A percentile compares a stretch with the other conserved stretches of the same genome.
Evolutionary conservation across 106 monocot species (phyloP).

Genomic region (Chionographis japonica): DNA sequence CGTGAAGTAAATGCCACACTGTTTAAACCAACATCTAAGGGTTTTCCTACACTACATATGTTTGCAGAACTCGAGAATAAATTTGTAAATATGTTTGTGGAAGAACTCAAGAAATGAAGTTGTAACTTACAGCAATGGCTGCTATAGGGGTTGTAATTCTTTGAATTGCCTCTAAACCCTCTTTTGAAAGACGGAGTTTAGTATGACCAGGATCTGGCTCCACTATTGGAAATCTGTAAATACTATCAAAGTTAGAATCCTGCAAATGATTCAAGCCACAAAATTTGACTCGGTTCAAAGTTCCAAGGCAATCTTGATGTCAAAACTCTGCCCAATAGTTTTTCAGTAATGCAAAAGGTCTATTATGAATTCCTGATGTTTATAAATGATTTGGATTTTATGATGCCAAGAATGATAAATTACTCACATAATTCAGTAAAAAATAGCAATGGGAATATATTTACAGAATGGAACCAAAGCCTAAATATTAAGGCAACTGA

Average conservation of each 20-base stretch:
- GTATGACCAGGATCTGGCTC: conserved; percentile 97
- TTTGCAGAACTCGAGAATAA: not conserved
- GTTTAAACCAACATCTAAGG: not conserved
- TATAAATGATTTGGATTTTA: no score
- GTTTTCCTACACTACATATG: not conserved
- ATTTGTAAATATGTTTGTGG: not conserved
- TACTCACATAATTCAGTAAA: no score
- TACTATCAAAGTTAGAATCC: not conserved
- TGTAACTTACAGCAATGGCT: conserved; percentile 66
- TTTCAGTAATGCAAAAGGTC: not conserved
- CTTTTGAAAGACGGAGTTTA: conserved; percentile 69
- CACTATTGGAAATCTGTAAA: conserved; percentile 87
- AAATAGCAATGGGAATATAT: no score
- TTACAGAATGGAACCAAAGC: no score
- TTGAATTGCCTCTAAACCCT: conserved; percentile 79
- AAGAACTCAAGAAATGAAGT: not conserved
- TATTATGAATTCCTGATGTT: conserved; percentile 2
- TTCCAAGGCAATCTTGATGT: not conserved
- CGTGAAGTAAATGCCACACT: no score
- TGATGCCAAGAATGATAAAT: no score
- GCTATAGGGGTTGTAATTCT: conserved; percentile 89
- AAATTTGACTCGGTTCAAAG: not conserved
- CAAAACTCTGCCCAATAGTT: not conserved
- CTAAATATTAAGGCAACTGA: no score
- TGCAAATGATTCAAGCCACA: not conserved